Base-by-base conservation (phyloP, 208 protist species). In the Crithidia mellificae region DNA sequence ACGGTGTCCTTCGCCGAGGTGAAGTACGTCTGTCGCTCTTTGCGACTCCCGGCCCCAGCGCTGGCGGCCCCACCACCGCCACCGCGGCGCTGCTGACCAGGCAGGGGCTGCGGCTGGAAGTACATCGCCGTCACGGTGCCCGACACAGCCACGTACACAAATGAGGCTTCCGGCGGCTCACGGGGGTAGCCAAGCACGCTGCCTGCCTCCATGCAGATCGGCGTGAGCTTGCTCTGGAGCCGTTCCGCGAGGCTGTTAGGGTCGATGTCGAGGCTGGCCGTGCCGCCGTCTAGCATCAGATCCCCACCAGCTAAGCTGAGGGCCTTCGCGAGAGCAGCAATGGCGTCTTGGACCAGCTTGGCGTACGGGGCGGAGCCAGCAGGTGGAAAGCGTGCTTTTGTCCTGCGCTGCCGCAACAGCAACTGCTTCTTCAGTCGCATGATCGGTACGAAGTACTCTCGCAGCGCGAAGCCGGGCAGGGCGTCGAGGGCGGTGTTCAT, bases 401-500 rank as follows among this genome's bases (percentile, higher is more conserved):
- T 86, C 17, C 63, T 68, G 0, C 76, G 78, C 32, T 72, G 67
- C 22, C 81, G 77, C 54, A 61, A 56, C 32, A 86, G 50, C 9
- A 91, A 51, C 38, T 74, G 71, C 49, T 72, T 72, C 54, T 84
- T 83, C 9, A 95, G 73, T 15, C 72, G 78, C 71, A 95, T 68
- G 2, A 95, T 67, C 11, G 90, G 90, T 0, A 75, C 79, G 65
- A 95, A 92, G 69, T 80, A 88, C 58, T 81, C 66, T 7, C 83
- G 84, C 49, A 95, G 75, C 6, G 83, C 66, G 27, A 76, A 72
- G 17, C 90, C 90, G 0, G 86, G 85, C 34, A 91, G 20, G 25
- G 87, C 84, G 54, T 78, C 73, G 14, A 95, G 83, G 41, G 90
- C 85, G n/a, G 90, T 95, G 68, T 83, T 85, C 14, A 95, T 80